Conservation (phyloP, 192 early-diverging fungal genomes). For the Entrophospora sp. region DNA sequence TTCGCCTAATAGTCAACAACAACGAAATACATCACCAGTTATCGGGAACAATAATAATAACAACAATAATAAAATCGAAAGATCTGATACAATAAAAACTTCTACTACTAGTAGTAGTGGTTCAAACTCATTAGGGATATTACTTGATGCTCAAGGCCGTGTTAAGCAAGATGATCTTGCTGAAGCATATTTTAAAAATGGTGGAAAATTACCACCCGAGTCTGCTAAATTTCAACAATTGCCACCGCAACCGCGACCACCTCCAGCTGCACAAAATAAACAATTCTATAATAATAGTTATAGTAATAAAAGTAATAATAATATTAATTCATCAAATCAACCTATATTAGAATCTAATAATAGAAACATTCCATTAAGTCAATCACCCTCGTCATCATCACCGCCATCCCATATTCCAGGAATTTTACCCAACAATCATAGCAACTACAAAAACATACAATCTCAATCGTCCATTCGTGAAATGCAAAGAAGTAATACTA, state of each 20-base stretch:
- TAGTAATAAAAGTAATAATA: no score
- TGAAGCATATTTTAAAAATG: constrained; percentile 4
- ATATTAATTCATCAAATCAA: no score
- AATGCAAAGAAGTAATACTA: not conserved
- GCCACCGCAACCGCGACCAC: not conserved
- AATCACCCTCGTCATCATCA: no score
- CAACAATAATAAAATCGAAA: not conserved
- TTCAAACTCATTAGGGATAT: constrained; percentile 4
- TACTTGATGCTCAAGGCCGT: constrained; percentile 5
- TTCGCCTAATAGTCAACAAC: no score
- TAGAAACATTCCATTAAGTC: no score
- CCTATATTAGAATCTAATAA: no score
- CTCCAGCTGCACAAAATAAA: not conserved
- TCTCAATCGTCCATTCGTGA: no score
- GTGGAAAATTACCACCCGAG: constrained; percentile 1
- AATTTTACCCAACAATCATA: no score
- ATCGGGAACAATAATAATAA: not conserved
- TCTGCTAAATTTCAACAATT: not conserved
- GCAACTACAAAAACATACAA: no score
- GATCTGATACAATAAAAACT: constrained; percentile 2
- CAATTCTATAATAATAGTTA: no score
- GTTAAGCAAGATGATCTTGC: constrained; percentile 18
- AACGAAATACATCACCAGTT: not conserved
- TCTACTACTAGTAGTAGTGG: not conserved
- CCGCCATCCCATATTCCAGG: no score